Evolutionary conservation across 2,329 filamentous ascomycete species (phyloP).

Genomic region (Didymella exigua): DNA sequence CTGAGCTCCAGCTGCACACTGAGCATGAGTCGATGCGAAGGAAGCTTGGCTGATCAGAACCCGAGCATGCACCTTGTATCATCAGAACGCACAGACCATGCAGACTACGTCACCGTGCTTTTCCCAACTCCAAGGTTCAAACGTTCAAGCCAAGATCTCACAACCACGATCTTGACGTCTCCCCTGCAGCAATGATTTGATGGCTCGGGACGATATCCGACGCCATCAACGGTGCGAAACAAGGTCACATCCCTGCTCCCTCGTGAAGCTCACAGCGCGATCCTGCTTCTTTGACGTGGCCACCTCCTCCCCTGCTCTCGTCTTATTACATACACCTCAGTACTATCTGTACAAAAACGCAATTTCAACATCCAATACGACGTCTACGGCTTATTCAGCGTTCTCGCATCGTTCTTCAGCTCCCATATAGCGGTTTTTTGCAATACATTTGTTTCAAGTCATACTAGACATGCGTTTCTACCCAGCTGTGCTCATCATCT

Average conservation of each 20-base stretch:
- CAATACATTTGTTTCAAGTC: background rate
- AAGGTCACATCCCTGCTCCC: constrained; percentile 1
- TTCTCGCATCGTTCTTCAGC: background rate
- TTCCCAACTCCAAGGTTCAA: background rate
- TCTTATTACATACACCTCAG: background rate
- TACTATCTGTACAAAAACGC: too few species aligned
- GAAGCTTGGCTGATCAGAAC: too few species aligned
- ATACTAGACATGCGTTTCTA: background rate
- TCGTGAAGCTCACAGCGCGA: background rate
- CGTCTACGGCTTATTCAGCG: background rate
- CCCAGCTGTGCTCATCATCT: background rate
- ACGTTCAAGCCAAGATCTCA: constrained; percentile 1
- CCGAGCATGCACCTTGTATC: too few species aligned
- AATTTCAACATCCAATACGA: background rate
- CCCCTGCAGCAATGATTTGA: constrained; percentile 1
- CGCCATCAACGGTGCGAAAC: constrained; percentile 6
- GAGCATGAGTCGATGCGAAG: too few species aligned
- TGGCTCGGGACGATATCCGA: background rate
- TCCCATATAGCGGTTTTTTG: background rate
- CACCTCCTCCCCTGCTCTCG: background rate
- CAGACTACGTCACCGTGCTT: constrained; percentile 2
- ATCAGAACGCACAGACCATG: background rate
- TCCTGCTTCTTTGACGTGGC: background rate
- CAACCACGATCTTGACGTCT: background rate
- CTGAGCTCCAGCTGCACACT: too few species aligned